Evolutionary conservation across 2,329 filamentous ascomycete genomes (phyloP).

Genomic region (Ascochyta viciae-villosae): DNA sequence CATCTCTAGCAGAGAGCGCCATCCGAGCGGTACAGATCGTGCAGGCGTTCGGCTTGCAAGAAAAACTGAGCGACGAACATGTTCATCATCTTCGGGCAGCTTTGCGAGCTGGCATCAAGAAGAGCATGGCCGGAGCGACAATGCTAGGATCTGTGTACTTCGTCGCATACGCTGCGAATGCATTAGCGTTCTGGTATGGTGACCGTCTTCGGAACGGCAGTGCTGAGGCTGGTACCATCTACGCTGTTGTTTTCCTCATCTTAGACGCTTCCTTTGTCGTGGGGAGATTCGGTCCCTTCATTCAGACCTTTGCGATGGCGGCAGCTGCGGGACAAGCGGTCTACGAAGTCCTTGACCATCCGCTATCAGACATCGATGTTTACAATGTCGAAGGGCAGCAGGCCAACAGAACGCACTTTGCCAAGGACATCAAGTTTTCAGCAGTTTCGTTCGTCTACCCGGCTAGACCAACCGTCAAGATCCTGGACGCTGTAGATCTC

Average conservation of each 20-base stretch:
- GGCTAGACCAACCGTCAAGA: slow-evolving; percentile 50
- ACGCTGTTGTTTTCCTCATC: slow-evolving; percentile 70
- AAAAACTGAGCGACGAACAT: slow-evolving; percentile 50
- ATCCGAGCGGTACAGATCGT: slow-evolving; percentile 57
- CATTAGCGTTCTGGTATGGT: slow-evolving; percentile 56
- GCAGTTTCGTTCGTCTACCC: slow-evolving; percentile 55
- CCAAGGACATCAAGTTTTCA: slow-evolving; percentile 45
- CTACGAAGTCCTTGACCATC: slow-evolving; percentile 53
- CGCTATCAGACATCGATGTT: slow-evolving; percentile 48
- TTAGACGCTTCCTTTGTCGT: slow-evolving; percentile 70
- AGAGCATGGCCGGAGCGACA: slow-evolving; percentile 50
- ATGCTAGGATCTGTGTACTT: slow-evolving; percentile 56
- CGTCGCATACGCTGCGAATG: slow-evolving; percentile 55
- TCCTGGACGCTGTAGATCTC: slow-evolving; percentile 49
- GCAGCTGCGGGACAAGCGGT: slow-evolving; percentile 59
- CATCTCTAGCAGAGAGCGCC: slow-evolving; percentile 54
- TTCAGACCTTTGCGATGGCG: slow-evolving; percentile 63
- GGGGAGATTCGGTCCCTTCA: slow-evolving; percentile 67
- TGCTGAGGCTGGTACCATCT: slow-evolving; percentile 60
- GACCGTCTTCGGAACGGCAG: slow-evolving; percentile 35
- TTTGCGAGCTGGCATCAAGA: slow-evolving; percentile 49
- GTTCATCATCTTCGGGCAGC: slow-evolving; percentile 43
- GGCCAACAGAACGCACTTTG: slow-evolving; percentile 28
- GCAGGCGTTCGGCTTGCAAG: slow-evolving; percentile 57
- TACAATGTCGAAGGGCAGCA: slow-evolving; percentile 41